A percentile compares a stretch with the other conserved stretches of the same genome.
Evolutionary conservation across 495 filamentous ascomycete species (phyloP).

Genomic region (Glonium stellatum): DNA sequence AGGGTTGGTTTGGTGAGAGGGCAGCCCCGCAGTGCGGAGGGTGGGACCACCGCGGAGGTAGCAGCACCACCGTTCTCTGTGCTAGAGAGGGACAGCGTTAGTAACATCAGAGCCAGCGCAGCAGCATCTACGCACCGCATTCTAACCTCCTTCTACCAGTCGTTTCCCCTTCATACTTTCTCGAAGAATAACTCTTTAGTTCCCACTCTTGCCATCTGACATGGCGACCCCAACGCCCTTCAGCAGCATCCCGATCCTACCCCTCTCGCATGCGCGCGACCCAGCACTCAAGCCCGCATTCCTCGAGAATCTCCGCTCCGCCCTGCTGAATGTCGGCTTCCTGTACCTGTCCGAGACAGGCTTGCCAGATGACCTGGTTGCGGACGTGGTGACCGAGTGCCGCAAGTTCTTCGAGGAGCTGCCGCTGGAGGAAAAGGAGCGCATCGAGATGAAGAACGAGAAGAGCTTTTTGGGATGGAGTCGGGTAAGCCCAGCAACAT

Average conservation of each 20-base stretch:
- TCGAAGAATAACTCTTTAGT: neutral
- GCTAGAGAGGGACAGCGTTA: too few species aligned
- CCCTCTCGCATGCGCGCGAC: conserved; percentile 58
- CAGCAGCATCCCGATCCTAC: conserved; percentile 57
- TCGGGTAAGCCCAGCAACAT: conserved; percentile 32
- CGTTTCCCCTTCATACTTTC: too few species aligned
- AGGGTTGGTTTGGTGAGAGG: too few species aligned
- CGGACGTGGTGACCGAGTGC: conserved; percentile 61
- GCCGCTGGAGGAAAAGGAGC: conserved; percentile 68
- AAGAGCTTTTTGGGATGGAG: conserved; percentile 38
- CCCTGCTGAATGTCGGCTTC: conserved; percentile 86
- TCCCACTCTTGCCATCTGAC: neutral
- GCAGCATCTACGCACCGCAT: too few species aligned
- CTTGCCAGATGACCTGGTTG: conserved; percentile 58
- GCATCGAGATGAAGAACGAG: conserved; percentile 85
- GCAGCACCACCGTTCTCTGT: too few species aligned
- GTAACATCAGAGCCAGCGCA: too few species aligned
- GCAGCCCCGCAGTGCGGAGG: too few species aligned
- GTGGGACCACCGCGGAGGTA: too few species aligned
- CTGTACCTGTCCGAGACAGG: conserved; percentile 84
- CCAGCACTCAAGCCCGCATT: conserved; percentile 68
- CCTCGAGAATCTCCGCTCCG: conserved; percentile 63
- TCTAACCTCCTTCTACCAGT: too few species aligned
- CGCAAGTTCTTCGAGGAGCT: conserved; percentile 70
- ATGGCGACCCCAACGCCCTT: neutral